Conservation (phyloP, 2,329 filamentous ascomycete species). For the Ascochyta rabiei region DNA sequence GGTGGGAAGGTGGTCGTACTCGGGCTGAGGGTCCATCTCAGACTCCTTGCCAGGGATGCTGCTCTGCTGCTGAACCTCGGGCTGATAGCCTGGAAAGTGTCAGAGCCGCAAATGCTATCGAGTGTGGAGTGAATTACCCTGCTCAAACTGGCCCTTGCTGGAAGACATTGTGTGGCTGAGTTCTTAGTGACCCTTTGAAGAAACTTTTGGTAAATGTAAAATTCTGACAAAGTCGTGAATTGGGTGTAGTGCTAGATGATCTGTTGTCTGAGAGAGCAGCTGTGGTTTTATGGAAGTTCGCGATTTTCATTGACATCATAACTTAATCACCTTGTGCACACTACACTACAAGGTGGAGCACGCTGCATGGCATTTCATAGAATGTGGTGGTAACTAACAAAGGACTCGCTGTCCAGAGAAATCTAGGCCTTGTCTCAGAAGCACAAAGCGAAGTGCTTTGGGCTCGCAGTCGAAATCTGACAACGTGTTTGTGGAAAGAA, state of each 20-base stretch:
- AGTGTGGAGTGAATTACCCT: conserved; percentile 26
- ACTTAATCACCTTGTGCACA: conserved; percentile 17
- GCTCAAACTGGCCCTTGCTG: conserved; percentile 45
- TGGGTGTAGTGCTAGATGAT: neutral
- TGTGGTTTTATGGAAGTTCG: conserved; percentile 20
- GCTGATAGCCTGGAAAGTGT: conserved; percentile 52
- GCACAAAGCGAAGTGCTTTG: neutral
- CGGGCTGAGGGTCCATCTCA: conserved; percentile 64
- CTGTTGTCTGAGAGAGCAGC: conserved; percentile 3
- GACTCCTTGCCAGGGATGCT: conserved; percentile 59
- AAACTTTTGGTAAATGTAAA: neutral
- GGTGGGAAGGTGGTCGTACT: conserved; percentile 70
- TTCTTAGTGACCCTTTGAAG: neutral
- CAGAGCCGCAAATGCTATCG: neutral
- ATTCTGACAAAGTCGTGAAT: neutral
- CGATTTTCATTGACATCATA: conserved; percentile 37
- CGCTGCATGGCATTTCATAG: conserved; percentile 4
- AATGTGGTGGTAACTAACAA: neutral
- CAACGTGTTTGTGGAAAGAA: neutral
- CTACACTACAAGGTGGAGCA: conserved; percentile 22
- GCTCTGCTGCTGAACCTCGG: conserved; percentile 57
- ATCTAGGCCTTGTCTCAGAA: neutral
- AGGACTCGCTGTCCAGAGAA: neutral
- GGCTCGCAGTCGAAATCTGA: neutral
- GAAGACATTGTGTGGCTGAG: conserved; percentile 56